These are phyloP conservation scores for Letharia lupina DNA, from an alignment of 495 filamentous ascomycete genomes.

Conservation along the genomic window DNA sequence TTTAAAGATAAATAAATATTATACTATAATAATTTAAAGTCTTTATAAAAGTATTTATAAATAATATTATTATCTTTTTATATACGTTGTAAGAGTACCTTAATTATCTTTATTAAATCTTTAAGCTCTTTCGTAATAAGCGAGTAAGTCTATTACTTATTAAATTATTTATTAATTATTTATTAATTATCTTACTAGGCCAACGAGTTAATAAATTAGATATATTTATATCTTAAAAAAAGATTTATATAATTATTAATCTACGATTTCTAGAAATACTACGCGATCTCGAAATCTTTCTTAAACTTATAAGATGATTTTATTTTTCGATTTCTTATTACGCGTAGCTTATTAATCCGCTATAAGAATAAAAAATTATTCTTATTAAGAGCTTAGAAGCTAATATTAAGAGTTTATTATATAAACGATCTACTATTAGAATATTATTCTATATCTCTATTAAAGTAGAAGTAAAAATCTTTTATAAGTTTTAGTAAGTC, in stretches of 20 bases:
- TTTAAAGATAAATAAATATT: not conserved
- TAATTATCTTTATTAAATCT: constrained; percentile 1
- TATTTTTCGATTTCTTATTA: not conserved
- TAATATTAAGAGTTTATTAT: not conserved
- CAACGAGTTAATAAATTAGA: not conserved
- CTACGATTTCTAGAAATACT: constrained; percentile 4
- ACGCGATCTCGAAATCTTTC: constrained; percentile 5
- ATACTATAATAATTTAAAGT: not conserved
- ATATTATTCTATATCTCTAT: not conserved
- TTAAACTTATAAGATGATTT: not conserved
- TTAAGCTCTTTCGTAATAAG: not conserved
- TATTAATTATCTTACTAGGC: too few species aligned
- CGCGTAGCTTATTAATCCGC: constrained; percentile 2
- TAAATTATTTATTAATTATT: constrained; percentile 14
- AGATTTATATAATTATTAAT: constrained; percentile 4
- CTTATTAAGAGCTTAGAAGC: not conserved
- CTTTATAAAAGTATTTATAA: constrained; percentile 4
- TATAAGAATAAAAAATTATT: not conserved
- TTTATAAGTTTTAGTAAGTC: not conserved
- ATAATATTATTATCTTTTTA: constrained; percentile 12
- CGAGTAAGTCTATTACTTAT: not conserved
- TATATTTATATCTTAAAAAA: not conserved
- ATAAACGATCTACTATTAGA: not conserved
- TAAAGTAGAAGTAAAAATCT: not conserved
- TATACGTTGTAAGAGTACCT: not conserved